phyloP scores from a whole-genome alignment of 2,329 filamentous ascomycete genomes.

The Cucurbitaria berberidis region DNA sequence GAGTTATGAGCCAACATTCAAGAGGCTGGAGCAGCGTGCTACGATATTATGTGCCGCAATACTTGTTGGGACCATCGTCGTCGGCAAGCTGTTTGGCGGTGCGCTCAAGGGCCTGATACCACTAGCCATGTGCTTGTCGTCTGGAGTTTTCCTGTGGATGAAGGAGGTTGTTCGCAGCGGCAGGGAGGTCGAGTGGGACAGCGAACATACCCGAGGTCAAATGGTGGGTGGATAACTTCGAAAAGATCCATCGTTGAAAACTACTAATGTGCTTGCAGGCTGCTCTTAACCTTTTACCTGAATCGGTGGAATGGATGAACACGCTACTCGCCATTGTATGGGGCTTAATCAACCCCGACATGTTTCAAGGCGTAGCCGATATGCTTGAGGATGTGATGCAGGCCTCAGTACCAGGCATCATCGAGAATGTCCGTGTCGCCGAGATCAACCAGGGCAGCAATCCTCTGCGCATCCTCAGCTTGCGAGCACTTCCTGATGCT shows the following conservation, averaged over 20 bases:
- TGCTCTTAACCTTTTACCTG: slow-evolving; percentile 85
- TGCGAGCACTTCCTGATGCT: slow-evolving; percentile 81
- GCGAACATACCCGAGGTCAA: slow-evolving; percentile 82
- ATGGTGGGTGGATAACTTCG: slow-evolving; percentile 57
- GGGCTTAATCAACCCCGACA: slow-evolving; percentile 92
- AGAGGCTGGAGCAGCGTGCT: slow-evolving; percentile 75
- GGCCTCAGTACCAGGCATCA: slow-evolving; percentile 85
- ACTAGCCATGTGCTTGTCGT: slow-evolving; percentile 72
- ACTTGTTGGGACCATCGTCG: slow-evolving; percentile 73
- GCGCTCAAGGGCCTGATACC: slow-evolving; percentile 77
- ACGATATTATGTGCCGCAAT: slow-evolving; percentile 72
- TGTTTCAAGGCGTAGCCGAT: slow-evolving; percentile 92
- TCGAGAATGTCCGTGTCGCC: slow-evolving; percentile 93
- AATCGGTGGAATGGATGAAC: slow-evolving; percentile 95
- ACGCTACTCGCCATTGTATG: slow-evolving; percentile 82
- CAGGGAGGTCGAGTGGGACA: slow-evolving; percentile 83
- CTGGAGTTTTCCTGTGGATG: slow-evolving; percentile 86
- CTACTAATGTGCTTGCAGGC: slow-evolving; percentile 56
- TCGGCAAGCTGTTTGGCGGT: slow-evolving; percentile 82
- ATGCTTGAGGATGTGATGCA: slow-evolving; percentile 97
- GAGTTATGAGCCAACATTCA: slow-evolving; percentile 89
- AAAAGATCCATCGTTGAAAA: background rate
- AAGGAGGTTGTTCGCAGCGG: slow-evolving; percentile 86
- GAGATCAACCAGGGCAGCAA: slow-evolving; percentile 95
- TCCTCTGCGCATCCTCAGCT: slow-evolving; percentile 83